phyloP scores from a whole-genome alignment of 1,139 yeast species.

The Protomyces inouyei region DNA sequence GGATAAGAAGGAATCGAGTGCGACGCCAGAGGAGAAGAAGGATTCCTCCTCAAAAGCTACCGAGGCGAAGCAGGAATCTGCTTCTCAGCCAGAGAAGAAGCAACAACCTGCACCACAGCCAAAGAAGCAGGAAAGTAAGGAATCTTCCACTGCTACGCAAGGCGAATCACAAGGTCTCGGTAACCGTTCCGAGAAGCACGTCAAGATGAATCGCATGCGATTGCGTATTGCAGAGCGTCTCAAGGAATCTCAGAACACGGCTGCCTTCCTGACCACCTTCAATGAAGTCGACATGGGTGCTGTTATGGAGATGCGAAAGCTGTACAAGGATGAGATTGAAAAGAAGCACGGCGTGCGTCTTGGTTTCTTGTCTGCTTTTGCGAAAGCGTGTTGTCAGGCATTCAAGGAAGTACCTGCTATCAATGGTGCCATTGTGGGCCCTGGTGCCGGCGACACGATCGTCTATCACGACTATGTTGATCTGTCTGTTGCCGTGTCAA shows the following conservation, averaged over 20 bases:
- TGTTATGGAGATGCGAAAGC: constrained; percentile 88
- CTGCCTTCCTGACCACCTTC: constrained; percentile 96
- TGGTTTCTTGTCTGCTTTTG: constrained; percentile 98
- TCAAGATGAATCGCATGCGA: constrained; percentile 99
- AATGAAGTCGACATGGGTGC: constrained; percentile 97
- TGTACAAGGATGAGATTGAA: constrained; percentile 92
- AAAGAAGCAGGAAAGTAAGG: constrained; percentile 33
- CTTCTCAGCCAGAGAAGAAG: constrained; percentile 32
- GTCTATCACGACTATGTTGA: constrained; percentile 96
- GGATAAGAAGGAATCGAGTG: constrained; percentile 37
- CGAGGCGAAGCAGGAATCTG: constrained; percentile 34
- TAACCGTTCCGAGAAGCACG: constrained; percentile 38
- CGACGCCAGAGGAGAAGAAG: constrained; percentile 36
- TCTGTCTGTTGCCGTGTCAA: constrained; percentile 94
- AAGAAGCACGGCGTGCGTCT: constrained; percentile 91
- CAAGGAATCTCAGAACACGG: constrained; percentile 98
- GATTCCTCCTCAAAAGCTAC: constrained; percentile 35
- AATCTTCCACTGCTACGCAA: constrained; percentile 32
- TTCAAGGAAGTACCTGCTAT: constrained; percentile 94
- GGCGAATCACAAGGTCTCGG: constrained; percentile 30
- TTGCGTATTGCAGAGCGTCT: constrained; percentile 97
- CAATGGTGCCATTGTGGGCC: constrained; percentile 83
- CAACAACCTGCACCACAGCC: constrained; percentile 34
- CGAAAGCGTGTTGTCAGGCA: constrained; percentile 89
- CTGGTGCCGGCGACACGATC: constrained; percentile 72